Evolutionary conservation across 2,329 filamentous ascomycete species (phyloP).

Genomic region (Neofusicoccum kwambonambiense): DNA sequence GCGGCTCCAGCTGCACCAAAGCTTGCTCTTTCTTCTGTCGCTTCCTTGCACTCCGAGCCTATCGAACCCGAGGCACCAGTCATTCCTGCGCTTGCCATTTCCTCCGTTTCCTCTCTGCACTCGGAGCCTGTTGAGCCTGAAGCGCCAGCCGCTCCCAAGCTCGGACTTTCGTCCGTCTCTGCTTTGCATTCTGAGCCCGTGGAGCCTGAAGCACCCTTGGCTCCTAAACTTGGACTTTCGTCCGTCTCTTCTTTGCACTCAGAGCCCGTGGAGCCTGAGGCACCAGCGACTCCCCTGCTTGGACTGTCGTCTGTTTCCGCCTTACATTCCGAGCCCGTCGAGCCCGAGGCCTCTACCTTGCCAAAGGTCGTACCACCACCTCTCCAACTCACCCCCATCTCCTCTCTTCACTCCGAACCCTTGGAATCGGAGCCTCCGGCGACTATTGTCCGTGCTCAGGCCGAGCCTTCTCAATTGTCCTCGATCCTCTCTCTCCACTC

Average conservation of each 20-base stretch:
- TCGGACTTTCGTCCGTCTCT: conserved; percentile 48
- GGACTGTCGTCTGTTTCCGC: conserved; percentile 22
- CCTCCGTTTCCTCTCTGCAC: conserved; percentile 9
- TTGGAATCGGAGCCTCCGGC: conserved; percentile 13
- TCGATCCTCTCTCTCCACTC: conserved; percentile 11
- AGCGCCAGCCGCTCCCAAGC: conserved; percentile 9
- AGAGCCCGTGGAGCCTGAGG: conserved; percentile 21
- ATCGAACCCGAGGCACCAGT: conserved; percentile 15
- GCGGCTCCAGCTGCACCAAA: conserved; percentile 7
- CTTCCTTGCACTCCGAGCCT: conserved; percentile 49
- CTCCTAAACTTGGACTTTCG: conserved; percentile 3
- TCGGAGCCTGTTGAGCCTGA: conserved; percentile 27
- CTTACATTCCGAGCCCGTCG: conserved; percentile 25
- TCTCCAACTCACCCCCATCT: conserved; percentile 47
- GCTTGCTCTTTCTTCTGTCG: conserved; percentile 47
- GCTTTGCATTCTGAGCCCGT: conserved; percentile 47
- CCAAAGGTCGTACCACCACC: not conserved
- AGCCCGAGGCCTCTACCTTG: conserved; percentile 13
- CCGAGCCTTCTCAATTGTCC: not conserved
- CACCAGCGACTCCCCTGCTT: conserved; percentile 11
- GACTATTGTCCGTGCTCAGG: not conserved
- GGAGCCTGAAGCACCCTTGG: conserved; percentile 13
- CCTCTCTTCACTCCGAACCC: conserved; percentile 46
- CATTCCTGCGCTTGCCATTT: conserved; percentile 4
- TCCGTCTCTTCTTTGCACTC: conserved; percentile 19